phyloP scores from a whole-genome alignment of 2,329 filamentous ascomycete genomes.

The Sarocladium strictum region DNA sequence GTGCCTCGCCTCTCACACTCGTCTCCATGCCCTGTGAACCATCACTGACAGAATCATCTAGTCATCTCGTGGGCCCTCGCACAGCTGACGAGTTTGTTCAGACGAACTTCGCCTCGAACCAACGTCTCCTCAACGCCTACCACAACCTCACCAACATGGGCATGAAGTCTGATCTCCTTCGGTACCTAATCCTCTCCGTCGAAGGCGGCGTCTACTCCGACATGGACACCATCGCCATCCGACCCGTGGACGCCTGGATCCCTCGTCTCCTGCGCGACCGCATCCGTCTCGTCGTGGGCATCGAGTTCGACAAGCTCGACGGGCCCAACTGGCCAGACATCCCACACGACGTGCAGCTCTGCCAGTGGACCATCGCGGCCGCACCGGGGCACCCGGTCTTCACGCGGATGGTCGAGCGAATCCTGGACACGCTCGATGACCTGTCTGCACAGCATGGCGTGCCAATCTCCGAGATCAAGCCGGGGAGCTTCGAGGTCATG shows the following conservation, averaged over 20 bases:
- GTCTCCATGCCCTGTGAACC: too few relatives aligned
- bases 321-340: conserved; percentile 19
- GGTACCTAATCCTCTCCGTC: conserved; percentile 18
- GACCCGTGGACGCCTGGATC: conserved; percentile 34
- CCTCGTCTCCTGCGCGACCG: conserved; percentile 14
- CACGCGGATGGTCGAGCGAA: conserved; percentile 18
- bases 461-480: conserved; percentile 11
- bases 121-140: conserved; percentile 16
- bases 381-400: conserved; percentile 24
- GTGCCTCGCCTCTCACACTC: too few relatives aligned
- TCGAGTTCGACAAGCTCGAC: conserved; percentile 24
- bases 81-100: not conserved
- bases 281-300: conserved; percentile 20
- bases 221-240: conserved; percentile 51
- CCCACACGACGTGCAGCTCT: conserved; percentile 23
- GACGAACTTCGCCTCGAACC: conserved; percentile 3
- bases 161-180: conserved; percentile 22
- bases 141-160: conserved; percentile 19
- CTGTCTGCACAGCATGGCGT: conserved; percentile 9
- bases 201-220: conserved; percentile 28
- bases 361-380: conserved; percentile 27
- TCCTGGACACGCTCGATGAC: conserved; percentile 20
- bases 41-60: not conserved
- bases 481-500: conserved; percentile 22
- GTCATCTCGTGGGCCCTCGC: not conserved